Conservation (phyloP, 768 basidiomycete species). For the Podaxis mareebaensis region DNA sequence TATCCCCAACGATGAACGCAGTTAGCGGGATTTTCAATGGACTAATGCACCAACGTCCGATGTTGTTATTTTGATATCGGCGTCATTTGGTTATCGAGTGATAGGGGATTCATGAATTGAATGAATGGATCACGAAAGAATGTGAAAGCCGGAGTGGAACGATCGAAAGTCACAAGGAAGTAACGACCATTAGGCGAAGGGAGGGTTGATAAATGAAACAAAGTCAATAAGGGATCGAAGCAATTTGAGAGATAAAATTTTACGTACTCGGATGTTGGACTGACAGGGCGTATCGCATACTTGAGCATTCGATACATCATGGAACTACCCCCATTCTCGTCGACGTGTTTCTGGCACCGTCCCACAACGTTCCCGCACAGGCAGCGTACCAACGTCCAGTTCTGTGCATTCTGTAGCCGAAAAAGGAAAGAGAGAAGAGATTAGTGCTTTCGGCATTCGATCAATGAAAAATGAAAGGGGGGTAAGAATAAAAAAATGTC, state of each 20-base stretch:
- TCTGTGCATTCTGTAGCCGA: slow-evolving; percentile 50
- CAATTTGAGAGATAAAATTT: slow-evolving; percentile 8
- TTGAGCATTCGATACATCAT: slow-evolving; percentile 76
- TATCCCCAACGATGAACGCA: slow-evolving; percentile 89
- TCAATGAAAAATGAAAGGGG: slow-evolving; percentile 5
- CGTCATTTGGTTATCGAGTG: neutral
- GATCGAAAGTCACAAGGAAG: slow-evolving; percentile 8
- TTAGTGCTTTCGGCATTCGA: slow-evolving; percentile 1
- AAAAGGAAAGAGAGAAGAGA: slow-evolving; percentile 19
- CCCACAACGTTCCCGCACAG: slow-evolving; percentile 84
- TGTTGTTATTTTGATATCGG: neutral
- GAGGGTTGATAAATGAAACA: neutral
- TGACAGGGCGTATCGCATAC: slow-evolving; percentile 77
- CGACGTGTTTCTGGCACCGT: slow-evolving; percentile 55
- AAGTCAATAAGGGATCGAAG: slow-evolving; percentile 1
- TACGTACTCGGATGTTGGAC: slow-evolving; percentile 62
- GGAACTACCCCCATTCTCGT: slow-evolving; percentile 28
- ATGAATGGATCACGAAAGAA: slow-evolving; percentile 6
- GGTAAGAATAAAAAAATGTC: slow-evolving; percentile 49
- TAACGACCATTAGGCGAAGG: neutral
- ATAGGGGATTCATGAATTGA: neutral
- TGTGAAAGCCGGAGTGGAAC: slow-evolving; percentile 1
- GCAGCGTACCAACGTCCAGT: slow-evolving; percentile 70
- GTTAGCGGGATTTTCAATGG: slow-evolving; percentile 64
- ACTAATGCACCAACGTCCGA: slow-evolving; percentile 24